Evolutionary conservation across 331 rosid species (phyloP), one percentile per base, ranked within the genome.

Genomic region (Spiraea crenata): DNA sequence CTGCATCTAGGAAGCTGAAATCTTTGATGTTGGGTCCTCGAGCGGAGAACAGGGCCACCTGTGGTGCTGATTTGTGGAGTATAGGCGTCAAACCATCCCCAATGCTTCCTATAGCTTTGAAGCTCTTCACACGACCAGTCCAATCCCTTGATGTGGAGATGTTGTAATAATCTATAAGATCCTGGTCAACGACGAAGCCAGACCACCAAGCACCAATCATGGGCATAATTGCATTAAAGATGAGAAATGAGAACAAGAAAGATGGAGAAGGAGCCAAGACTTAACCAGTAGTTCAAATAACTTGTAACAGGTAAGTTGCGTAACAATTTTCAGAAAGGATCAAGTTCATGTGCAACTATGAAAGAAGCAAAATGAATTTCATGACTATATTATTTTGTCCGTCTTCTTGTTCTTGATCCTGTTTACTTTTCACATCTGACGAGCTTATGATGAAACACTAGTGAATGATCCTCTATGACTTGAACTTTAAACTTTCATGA

Each of bases 31-130:
- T 95, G 47, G 99, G 99, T 48, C 99, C 99, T 64, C 99, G 82
- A 67, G 98, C 89, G 45, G 99, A 95, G 85, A 83, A 95, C 48
- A 91, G 61, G 50, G 99, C 99, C 74, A 95, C 99, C 83, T 85
- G 89, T 9, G 99, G 99, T 48, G 99, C 99, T 76, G 99, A 95
- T 76, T 91, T 95, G 69, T 91, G 92, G 80, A 95, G 95, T 80
- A 82, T 80, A 67, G 99, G 98, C 85, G 40, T 84, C 84, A 95
- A 85, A 51, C 99, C 99, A n/a, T 95, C 88, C 37, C 96, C 99
- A 69, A 95, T 91, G 74, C 82, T 86, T 54, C 99, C 99, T 66
- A 57, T 69, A 75, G 87, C 93, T 75, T 82, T 79, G 83, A 95
- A 95, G 83, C 89, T 89, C 77, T 81, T 95, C 74, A 95, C 99